phyloP scores from a whole-genome alignment of 108 stramenopile genomes.

The Schizochytrium sp. region DNA sequence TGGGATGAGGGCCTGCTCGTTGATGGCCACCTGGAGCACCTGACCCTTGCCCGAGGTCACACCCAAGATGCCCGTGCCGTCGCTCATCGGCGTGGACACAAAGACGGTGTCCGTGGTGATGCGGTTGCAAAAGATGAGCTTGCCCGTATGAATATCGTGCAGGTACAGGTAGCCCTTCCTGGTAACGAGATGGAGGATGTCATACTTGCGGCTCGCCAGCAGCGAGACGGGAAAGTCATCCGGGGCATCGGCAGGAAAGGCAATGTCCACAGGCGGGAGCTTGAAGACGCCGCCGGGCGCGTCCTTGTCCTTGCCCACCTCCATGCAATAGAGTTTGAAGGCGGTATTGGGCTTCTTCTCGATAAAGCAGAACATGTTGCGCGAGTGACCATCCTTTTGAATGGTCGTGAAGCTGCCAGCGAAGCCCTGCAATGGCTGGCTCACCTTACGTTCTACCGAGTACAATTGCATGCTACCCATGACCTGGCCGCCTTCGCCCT shows the following conservation, averaged over 20 bases:
- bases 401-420: conserved; percentile 81
- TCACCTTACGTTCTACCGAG: conserved; percentile 84
- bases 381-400: conserved; percentile 67
- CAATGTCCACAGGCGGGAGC: conserved; percentile 73
- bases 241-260: conserved; percentile 85
- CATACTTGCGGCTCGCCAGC: conserved; percentile 71
- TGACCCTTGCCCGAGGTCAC: conserved; percentile 52
- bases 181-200: conserved; percentile 86
- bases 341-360: conserved; percentile 81
- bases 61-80: neutral
- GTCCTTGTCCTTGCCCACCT: conserved; percentile 90
- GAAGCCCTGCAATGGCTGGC: conserved; percentile 88
- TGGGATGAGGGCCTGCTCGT: conserved; percentile 79
- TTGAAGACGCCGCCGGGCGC: conserved; percentile 80
- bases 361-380: conserved; percentile 88
- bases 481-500: conserved; percentile 54
- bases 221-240: conserved; percentile 92
- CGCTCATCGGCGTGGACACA: conserved; percentile 69
- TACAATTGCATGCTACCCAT: conserved; percentile 98
- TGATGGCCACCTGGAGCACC: conserved; percentile 80
- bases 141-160: conserved; percentile 91
- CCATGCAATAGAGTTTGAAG: conserved; percentile 85
- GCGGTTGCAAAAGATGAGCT: conserved; percentile 83
- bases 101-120: conserved; percentile 94
- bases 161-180: conserved; percentile 96